Base-by-base conservation (phyloP, 306 rosid species). In the Trichosanthes truncata region DNA sequence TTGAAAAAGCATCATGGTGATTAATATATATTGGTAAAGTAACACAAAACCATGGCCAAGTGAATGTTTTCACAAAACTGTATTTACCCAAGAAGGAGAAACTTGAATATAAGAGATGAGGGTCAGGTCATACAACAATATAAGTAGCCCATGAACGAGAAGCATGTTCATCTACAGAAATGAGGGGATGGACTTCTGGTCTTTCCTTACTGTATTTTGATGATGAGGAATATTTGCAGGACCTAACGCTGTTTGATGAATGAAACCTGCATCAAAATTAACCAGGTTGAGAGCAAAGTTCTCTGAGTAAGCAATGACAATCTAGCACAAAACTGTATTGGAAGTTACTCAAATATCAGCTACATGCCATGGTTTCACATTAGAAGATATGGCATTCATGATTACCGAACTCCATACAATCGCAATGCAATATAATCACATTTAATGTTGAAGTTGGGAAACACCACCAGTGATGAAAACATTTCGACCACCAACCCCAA, bases 101-200 rank as follows among this genome's bases (percentile, higher is more conserved):
- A 38, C 18, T 57, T 41, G 56, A 65, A 56, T 12, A 65, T 78
- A 49, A 78, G 79, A 75, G 29, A 41, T 9, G 60, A 52, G 48
- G 60, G 61, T 67, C 68, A 17, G 80, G 80, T 46, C 95, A 81
- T 91, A 94, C 98, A 84, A 86, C 25, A 56, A 79, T 57, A 84
- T 84, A 91, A 79, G 87, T 23, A 81, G 78, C 90, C 88, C 91
- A 78, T 1, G 90, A 84, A 79, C 82, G 84, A 84, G 94, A 80
- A 82, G 80, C 73, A 55, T 79, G 84, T 6, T 86, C 77, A 79
- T 87, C 88, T 40, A 80, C 51, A 40, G 84, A 46, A 46, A 56
- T 49, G 18, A 87, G 43, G 56, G 85, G 81, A 61, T 76, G 83
- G 71, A 68, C 41, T 67, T 65, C 85, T 45, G 81, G 76, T 66